Base-by-base conservation (phyloP, 2,329 filamentous ascomycete species). In the Aspergillus puulaauensis region DNA sequence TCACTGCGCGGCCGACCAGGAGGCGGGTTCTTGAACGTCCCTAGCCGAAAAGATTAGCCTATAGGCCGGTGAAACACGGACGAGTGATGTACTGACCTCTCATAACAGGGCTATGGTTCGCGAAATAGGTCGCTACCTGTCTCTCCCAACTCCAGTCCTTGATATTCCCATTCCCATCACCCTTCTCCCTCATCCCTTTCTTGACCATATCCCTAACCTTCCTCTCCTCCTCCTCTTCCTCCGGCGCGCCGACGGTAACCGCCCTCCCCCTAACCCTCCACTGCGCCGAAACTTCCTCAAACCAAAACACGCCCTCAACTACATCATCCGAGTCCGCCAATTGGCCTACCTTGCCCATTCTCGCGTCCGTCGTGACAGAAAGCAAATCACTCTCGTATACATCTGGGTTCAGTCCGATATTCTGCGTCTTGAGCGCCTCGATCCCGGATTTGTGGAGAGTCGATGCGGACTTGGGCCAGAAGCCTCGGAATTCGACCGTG, bases 241-340 rank as follows among this genome's bases (percentile, higher is more conserved):
- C 72, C 1, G 74, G 82, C n/a, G 77, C 70, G 0, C 74, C 77
- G 33, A 98, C 79, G 4, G 96, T 77, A 77, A 87, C 95, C 17
- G 89, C 90, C 58, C 79, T 80, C 2, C 93, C 93, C 48, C 87
- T 86, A 35, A 98, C 73, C 58, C 93, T 85, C 93, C 93, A 98
- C 78, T 98, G 93, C 15, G 86, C 89, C 72, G 80, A 83, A 5
- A 81, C 79, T 44, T 88, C 83, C 62, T 85, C 83, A 9, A 87
- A 79, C 93, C 93, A 98, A 72, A 90, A 95, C 11, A 91, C 84
- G 6, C 87, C 90, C 76, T 97, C 93, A n/a, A 93, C 85, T 3
- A 83, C 60, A 81, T 1, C 86, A 86, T 40, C 91, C 86, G 37
- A 87, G 83, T 61, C 80, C 81, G 55, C 85, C 79, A 98, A 75